These are phyloP conservation scores for Nadsonia commutata DNA, from an alignment of 1,139 yeast species.

Conservation along the genomic window DNA sequence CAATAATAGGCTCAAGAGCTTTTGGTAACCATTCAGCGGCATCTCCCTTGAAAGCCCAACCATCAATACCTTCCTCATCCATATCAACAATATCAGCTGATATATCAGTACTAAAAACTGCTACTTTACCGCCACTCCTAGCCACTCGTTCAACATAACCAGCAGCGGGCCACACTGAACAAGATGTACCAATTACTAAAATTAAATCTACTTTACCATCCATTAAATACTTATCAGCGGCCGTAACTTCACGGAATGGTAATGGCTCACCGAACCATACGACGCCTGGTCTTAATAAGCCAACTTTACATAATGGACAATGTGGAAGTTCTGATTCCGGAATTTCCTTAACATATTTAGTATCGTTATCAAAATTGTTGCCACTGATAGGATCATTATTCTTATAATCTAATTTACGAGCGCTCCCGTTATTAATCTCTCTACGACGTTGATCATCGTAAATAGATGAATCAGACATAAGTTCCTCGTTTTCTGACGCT, in stretches of 20 bases:
- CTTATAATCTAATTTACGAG: neutral
- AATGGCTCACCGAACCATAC: conserved; percentile 88
- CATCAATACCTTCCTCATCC: conserved; percentile 23
- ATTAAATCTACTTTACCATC: conserved; percentile 49
- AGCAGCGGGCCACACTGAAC: conserved; percentile 82
- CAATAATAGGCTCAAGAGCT: conserved; percentile 41
- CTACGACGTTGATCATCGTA: neutral
- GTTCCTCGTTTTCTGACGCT: conserved; percentile 5
- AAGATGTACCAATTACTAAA: conserved; percentile 73
- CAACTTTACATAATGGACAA: conserved; percentile 56
- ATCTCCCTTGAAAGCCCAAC: conserved; percentile 72
- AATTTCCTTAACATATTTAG: conserved; percentile 17
- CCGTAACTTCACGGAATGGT: conserved; percentile 45
- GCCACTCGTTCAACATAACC: conserved; percentile 71
- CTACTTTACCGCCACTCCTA: conserved; percentile 65
- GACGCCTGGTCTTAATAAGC: conserved; percentile 69
- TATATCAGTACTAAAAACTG: conserved; percentile 58
- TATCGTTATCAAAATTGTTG: conserved; percentile 10
- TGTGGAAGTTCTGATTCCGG: conserved; percentile 45
- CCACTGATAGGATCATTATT: neutral
- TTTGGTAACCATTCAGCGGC: conserved; percentile 57
- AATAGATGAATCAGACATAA: neutral
- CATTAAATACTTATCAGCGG: conserved; percentile 60
- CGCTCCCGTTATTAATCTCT: neutral
- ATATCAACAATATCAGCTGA: conserved; percentile 12